Evolutionary conservation across 345 rosid species (phyloP), one percentile per base, ranked within the genome.

Genomic region (Geranium rotundifolium): DNA sequence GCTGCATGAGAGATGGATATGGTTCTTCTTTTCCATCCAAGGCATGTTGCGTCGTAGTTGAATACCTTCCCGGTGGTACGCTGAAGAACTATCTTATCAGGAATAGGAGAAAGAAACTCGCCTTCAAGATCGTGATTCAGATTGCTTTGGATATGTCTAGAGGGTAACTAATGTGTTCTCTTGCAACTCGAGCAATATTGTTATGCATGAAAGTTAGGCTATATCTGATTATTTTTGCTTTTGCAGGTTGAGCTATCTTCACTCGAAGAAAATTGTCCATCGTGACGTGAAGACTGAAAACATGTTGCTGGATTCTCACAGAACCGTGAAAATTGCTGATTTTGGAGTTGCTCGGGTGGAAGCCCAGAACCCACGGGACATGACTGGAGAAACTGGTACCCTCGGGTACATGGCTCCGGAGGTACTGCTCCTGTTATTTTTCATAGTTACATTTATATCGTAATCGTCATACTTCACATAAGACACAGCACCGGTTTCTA

Each of bases 351-450:
- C 81, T 1, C 79, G 84, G 19, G 81, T 80, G 12, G 81, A 80
- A 68, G 84, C 84, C 67, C 79, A 74, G 63, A 80, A 80, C 67
- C 84, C 77, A 46, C 37, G 73, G 60, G 84, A 80, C 54, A 80
- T 80, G 84, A 80, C 81, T 4, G 81, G 84, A 56, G 84, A 77
- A 71, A 80, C 84, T 34, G 84, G 84, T 34, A 80, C 84, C 31
- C 74, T 72, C 17, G 84, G 81, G 34, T 80, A 80, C 63, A 80
- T 80, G 84, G 84, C 84, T 17, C 81, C 84, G 0, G 84, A 80
- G 84, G 84, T 77, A 71, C 13, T 41, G 1, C 34, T 52, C 17
- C 6, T 12, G 14, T 56, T 58, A 12, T 29, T 14, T 23, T 41
- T 65, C n/a, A 57, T n/a, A n/a, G n/a, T 16, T 34, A 1, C 10